phyloP scores from a whole-genome alignment of 306 rosid genomes.

The Inga leiocalycina region DNA sequence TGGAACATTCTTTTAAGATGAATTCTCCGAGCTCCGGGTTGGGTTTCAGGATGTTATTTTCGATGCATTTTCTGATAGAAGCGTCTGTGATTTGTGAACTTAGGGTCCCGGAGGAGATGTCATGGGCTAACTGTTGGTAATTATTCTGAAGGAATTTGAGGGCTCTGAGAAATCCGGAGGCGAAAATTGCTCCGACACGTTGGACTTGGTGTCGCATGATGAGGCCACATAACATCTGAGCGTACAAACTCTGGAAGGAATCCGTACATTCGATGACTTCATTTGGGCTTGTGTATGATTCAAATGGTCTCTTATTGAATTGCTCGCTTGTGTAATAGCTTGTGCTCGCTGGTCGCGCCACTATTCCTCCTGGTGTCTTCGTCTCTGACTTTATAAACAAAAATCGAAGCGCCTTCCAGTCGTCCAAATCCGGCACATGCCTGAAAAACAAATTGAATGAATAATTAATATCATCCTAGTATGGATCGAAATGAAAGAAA shows the following conservation, averaged over 20 bases:
- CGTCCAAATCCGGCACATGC: constrained; percentile 64
- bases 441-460: constrained; percentile 33
- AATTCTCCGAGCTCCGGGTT: constrained; percentile 51
- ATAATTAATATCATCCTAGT: too few relatives aligned
- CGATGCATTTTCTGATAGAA: constrained; percentile 43
- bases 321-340: constrained; percentile 80
- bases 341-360: constrained; percentile 82
- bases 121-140: constrained; percentile 55
- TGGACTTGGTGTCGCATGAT: constrained; percentile 72
- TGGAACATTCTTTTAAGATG: constrained; percentile 44
- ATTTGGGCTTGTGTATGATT: constrained; percentile 76
- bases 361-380: constrained; percentile 67
- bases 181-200: constrained; percentile 78
- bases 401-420: constrained; percentile 76
- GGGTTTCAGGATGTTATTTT: constrained; percentile 44
- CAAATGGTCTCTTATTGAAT: constrained; percentile 67
- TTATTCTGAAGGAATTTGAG: constrained; percentile 76
- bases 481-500: too few relatives aligned
- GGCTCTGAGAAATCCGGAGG: constrained; percentile 88
- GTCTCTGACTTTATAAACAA: constrained; percentile 67
- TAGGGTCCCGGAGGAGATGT: constrained; percentile 66
- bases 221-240: constrained; percentile 90
- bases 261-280: constrained; percentile 73
- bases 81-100: constrained; percentile 67
- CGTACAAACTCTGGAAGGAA: constrained; percentile 84